Evolutionary conservation across 208 protist species (phyloP), one percentile per base, ranked within the genome.

Genomic region (Crithidia thermophila): DNA sequence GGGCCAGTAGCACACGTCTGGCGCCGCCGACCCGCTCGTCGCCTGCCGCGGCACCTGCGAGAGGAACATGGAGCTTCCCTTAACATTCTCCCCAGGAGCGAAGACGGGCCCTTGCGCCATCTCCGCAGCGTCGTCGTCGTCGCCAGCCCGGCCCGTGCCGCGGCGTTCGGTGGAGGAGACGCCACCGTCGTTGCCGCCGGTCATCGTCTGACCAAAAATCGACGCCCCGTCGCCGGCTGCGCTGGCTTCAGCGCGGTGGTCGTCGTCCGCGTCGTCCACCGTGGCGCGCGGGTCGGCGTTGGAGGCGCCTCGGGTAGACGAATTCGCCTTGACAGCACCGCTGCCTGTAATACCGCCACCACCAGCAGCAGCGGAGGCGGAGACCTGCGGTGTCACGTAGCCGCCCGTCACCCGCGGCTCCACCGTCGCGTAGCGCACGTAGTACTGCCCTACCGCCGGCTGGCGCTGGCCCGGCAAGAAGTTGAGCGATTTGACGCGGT

Each of bases 51-150:
- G 57, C 23, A 82, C 77, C 60, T 79, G 62, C 25, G 82, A 88
- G 28, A 84, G 25, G 56, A 93, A 93, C 79, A 90, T 87, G 45
- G 67, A 87, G 55, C 75, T 92, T 37, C 86, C 86, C 45, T 87
- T 84, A 20, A 75, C 51, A 43, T 83, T 84, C 13, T 70, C 61
- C 20, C 80, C 80, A 4, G 55, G 72, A 16, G 59, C 37, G 50
- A 28, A 28, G 31, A 27, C 52, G 42, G 23, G 13, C 30, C 30
- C 33, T 21, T 4, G 7, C 2, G n/a, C n/a, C n/a, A n/a, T 16
- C 64, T 37, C 46, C 7, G 4, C 30, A 1, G 23, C 11, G 33
- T 50, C 36, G 21, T 13, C 23, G 25, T 59, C 62, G 27, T 66
- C 57, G 11, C 28, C 45, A 4, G 30, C 18, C 53, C 37, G 31